These are phyloP conservation scores for Elongisporangium senticosum DNA, from an alignment of 352 stramenopile genomes.

Conservation along the genomic window DNA sequence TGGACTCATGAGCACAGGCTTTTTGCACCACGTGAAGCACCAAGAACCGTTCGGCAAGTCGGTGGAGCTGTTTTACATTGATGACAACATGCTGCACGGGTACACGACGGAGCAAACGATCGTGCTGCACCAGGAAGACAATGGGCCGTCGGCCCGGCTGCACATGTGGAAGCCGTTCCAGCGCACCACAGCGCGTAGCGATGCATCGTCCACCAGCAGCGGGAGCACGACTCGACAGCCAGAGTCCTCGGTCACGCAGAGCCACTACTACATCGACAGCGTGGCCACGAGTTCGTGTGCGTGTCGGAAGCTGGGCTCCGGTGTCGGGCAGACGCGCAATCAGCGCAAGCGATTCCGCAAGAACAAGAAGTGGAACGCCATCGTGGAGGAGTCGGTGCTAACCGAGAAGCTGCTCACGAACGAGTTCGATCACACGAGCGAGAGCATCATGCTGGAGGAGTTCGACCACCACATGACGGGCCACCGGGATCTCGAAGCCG, in stretches of 20 bases:
- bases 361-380: constrained; percentile 41
- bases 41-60: constrained; percentile 40
- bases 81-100: constrained; percentile 23
- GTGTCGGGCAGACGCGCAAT: constrained; percentile 17
- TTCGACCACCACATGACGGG: constrained; percentile 19
- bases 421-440: constrained; percentile 19
- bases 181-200: neutral
- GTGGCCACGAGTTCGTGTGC: constrained; percentile 24
- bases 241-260: neutral
- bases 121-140: neutral
- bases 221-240: neutral
- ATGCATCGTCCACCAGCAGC: neutral
- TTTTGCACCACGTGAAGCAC: constrained; percentile 57
- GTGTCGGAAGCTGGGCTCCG: constrained; percentile 42
- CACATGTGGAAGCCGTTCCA: neutral
- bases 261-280: constrained; percentile 1
- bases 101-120: constrained; percentile 3
- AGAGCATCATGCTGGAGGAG: constrained; percentile 20
- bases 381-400: constrained; percentile 31
- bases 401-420: constrained; percentile 27
- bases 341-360: constrained; percentile 39
- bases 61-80: constrained; percentile 45
- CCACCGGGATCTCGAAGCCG: constrained; percentile 13
- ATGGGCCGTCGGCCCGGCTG: neutral
- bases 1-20: constrained; percentile 54